Conservation (phyloP, 139 green algal genomes). For the Picochlorum sp. region DNA sequence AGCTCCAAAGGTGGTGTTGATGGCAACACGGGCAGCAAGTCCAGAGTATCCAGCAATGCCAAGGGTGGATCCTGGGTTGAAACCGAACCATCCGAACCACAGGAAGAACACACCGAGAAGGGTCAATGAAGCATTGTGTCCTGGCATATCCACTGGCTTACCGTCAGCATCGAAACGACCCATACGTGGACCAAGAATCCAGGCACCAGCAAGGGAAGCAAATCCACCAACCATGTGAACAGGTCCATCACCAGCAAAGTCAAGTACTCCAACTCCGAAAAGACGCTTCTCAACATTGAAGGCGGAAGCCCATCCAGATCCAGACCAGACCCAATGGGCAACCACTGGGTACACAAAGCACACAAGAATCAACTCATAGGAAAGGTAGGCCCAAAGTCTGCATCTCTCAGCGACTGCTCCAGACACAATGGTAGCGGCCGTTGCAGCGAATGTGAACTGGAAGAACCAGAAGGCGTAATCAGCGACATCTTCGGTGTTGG, state of each 20-base stretch:
- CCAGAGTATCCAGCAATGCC: constrained; percentile 35
- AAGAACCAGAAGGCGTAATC: constrained; percentile 30
- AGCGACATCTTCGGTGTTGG: neutral
- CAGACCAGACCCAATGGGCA: constrained; percentile 50
- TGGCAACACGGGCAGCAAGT: constrained; percentile 33
- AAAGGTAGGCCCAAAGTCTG: constrained; percentile 39
- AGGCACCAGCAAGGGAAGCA: constrained; percentile 68
- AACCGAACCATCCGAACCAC: constrained; percentile 82
- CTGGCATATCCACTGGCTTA: constrained; percentile 65
- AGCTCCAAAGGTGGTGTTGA: constrained; percentile 76
- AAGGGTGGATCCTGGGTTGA: constrained; percentile 48
- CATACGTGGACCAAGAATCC: constrained; percentile 80
- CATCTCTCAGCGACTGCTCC: constrained; percentile 60
- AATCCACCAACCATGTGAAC: constrained; percentile 72
- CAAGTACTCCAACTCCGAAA: constrained; percentile 35
- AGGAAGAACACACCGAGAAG: constrained; percentile 71
- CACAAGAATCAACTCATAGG: constrained; percentile 58
- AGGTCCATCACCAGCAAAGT: constrained; percentile 49
- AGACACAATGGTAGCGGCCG: constrained; percentile 62
- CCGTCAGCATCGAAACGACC: constrained; percentile 85
- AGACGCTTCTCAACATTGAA: constrained; percentile 8
- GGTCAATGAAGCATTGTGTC: constrained; percentile 62
- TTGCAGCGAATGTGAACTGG: constrained; percentile 54
- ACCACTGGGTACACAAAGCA: constrained; percentile 64
- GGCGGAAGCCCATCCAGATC: constrained; percentile 33